Percentiles rank a stretch among this genome's conserved stretches.
phyloP scores from a whole-genome alignment of 164 flowering plant species.

The Dillenia suffruticosa region DNA sequence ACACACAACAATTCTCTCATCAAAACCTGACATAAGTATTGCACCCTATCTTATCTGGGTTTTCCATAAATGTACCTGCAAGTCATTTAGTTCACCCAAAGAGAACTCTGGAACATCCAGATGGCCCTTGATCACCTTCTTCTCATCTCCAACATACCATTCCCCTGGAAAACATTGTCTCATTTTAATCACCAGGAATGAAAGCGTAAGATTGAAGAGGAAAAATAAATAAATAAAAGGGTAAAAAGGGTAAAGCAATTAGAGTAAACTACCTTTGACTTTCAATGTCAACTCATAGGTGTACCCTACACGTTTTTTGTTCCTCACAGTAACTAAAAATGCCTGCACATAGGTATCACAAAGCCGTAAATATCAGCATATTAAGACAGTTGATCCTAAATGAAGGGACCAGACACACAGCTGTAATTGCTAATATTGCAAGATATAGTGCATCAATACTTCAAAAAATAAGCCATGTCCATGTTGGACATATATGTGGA shows the following conservation, averaged over 20 bases:
- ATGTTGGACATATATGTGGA: too few relatives aligned
- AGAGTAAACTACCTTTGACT: conserved; percentile 52
- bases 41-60: too few relatives aligned
- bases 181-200: background rate
- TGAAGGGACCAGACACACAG: background rate
- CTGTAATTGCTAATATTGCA: too few relatives aligned
- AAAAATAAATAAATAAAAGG: background rate
- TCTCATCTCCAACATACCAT: conserved; percentile 66
- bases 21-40: too few relatives aligned
- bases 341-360: conserved; percentile 52
- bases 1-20: too few relatives aligned
- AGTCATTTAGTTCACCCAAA: conserved; percentile 87
- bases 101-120: conserved; percentile 76
- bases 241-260: background rate
- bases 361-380: conserved; percentile 1
- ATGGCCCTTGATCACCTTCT: conserved; percentile 55
- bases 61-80: conserved; percentile 52
- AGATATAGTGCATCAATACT: too few relatives aligned
- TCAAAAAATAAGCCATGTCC: too few relatives aligned
- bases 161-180: conserved; percentile 47
- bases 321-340: conserved; percentile 82
- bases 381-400: too few relatives aligned
- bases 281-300: conserved; percentile 74
- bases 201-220: conserved; percentile 1
- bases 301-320: conserved; percentile 92